Base-by-base conservation (phyloP, 2,329 filamentous ascomycete species). In the Calonectria naviculata region DNA sequence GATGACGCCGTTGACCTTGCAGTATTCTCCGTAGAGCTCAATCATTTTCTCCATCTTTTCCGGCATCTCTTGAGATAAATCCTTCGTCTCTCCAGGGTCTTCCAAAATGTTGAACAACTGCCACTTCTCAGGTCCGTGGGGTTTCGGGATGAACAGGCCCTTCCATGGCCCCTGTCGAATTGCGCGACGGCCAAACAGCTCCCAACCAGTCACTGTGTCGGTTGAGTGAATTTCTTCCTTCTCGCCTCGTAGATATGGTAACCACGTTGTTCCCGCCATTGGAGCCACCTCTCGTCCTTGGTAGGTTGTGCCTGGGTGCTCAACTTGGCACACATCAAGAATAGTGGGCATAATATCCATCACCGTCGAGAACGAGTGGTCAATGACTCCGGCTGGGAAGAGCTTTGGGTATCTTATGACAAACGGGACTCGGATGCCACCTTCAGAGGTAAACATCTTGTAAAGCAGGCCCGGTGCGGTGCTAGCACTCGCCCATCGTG, bases 391-490 rank as follows among this genome's bases (percentile, higher is more conserved):
- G 2, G 52, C 31, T 9, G 52, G 52, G 31, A 58, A 58, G 5
- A 58, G 52, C 31, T 58, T 41, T 5, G 52, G 52, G 12, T 58
- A 58, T 38, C 52, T 26, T 17, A 58, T 38, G 13, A 58, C 31
- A 28, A 58, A 58, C 10, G 52, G 52, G 4, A 58, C 52, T 38
- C 52, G 31, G 10, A 58, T 58, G 6, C 52, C 52, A 15, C 52
- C 52, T 58, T 58, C 52, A 4, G 52, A 58, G 31, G 52, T 58
- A 28, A 58, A 58, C 52, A 58, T 58, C 52, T 58, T 58, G 21
- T 58, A 58, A 4, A 58, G 34, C 4, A 58, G 52, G 13, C 52
- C 17, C 6, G 52, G 52, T 24, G 52, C 52, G 10, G 52, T 58
- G 31, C 52, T 58, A 21, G 52, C 52, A 58, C 52, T 58, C 3